Evolutionary conservation across 345 rosid genomes (phyloP).

Genomic region (Eucalyptus pauciflora): DNA sequence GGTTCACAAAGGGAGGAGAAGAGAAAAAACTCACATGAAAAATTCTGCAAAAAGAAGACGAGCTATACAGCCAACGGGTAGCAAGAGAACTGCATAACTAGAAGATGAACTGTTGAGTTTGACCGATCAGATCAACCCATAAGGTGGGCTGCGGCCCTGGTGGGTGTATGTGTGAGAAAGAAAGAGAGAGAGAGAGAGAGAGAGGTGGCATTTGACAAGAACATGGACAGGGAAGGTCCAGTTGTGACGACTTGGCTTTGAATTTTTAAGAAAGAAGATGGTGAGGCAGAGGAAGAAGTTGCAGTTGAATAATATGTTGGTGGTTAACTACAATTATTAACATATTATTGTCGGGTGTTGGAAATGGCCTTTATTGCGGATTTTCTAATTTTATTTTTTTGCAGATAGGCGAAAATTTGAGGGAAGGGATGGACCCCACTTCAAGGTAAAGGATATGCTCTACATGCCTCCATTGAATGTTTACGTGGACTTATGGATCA

Average conservation of each 20-base stretch:
- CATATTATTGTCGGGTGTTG: not conserved
- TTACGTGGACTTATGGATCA: not conserved
- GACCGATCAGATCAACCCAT: not conserved
- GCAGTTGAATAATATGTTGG: not conserved
- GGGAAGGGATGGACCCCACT: not conserved
- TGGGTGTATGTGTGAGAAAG: not conserved
- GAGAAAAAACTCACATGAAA: not conserved
- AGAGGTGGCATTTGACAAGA: not conserved
- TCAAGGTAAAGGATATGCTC: not conserved
- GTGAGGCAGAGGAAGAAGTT: not conserved
- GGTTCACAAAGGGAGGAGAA: not conserved
- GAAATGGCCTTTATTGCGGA: not conserved
- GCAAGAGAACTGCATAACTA: not conserved
- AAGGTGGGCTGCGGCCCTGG: not conserved
- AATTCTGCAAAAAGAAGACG: not conserved
- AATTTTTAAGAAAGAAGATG: not conserved
- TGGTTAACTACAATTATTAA: not conserved
- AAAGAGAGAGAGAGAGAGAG: not conserved
- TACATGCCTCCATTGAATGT: not conserved
- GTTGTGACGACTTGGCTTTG: not conserved
- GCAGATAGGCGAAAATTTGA: not conserved
- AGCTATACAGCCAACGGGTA: not conserved
- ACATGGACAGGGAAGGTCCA: not conserved
- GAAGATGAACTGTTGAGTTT: not conserved
- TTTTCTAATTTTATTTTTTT: not conserved